phyloP scores from a whole-genome alignment of 2,329 filamentous ascomycete species.

The Leptographium lundbergii region DNA sequence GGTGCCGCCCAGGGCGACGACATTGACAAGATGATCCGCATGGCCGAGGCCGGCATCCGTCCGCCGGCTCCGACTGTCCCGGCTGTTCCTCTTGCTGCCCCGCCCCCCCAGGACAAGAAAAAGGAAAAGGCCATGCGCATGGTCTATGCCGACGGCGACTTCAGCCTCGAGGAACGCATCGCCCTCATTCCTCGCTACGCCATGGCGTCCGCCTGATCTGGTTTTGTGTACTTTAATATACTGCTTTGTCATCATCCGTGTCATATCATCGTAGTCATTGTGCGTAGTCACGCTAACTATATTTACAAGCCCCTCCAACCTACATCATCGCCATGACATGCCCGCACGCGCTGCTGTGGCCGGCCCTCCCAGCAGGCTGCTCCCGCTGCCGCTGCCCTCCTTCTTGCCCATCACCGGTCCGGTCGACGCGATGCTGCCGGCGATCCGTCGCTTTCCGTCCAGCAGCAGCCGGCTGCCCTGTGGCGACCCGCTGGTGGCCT shows the following conservation, averaged over 20 bases:
- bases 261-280: too few relatives aligned
- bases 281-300: too few relatives aligned
- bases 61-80: constrained; percentile 30
- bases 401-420: background rate
- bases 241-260: too few relatives aligned
- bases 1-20: constrained; percentile 32
- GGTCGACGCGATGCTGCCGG: constrained; percentile 22
- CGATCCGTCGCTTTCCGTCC: constrained; percentile 23
- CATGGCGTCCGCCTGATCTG: background rate
- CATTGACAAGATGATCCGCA: constrained; percentile 52
- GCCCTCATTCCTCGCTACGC: constrained; percentile 65
- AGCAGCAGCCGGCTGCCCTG: constrained; percentile 18
- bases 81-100: constrained; percentile 35
- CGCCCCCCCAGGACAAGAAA: constrained; percentile 29
- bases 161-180: constrained; percentile 86
- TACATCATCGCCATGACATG: background rate
- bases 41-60: constrained; percentile 49
- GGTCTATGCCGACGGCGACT: constrained; percentile 68
- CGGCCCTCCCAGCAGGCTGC: too few relatives aligned
- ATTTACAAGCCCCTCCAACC: too few relatives aligned
- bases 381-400: background rate
- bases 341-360: too few relatives aligned
- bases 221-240: too few relatives aligned
- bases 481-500: constrained; percentile 6
- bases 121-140: constrained; percentile 48